Evolutionary conservation across 1,139 yeast species (phyloP).

Genomic region (Kazachstania sp.): DNA sequence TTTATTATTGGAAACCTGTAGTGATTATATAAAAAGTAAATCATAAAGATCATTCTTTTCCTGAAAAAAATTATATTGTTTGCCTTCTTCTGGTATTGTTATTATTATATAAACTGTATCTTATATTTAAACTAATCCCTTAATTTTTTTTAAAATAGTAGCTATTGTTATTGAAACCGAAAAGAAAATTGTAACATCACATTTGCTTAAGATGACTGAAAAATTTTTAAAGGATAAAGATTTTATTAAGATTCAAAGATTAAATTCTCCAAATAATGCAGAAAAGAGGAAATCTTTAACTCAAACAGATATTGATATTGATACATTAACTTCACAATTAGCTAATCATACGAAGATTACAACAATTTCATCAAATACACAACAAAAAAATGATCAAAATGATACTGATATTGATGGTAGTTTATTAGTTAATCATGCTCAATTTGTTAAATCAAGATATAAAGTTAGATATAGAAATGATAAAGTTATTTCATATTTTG

Average conservation of each 20-base stretch:
- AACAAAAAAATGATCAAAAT: too few relatives aligned
- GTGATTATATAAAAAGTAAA: too few relatives aligned
- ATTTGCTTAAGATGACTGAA: conserved; percentile 6
- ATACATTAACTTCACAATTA: not conserved
- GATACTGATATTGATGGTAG: conserved; percentile 3
- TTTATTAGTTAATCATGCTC: conserved; percentile 1
- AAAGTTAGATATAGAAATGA: conserved; percentile 7
- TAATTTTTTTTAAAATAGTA: too few relatives aligned
- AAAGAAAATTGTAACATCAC: too few relatives aligned
- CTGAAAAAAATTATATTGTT: too few relatives aligned
- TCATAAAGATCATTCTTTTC: too few relatives aligned
- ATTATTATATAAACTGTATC: too few relatives aligned
- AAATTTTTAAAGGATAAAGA: conserved; percentile 15
- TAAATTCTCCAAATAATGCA: conserved; percentile 15
- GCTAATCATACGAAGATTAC: not conserved
- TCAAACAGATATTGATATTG: conserved; percentile 3
- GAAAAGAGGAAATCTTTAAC: conserved; percentile 20
- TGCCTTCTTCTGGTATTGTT: too few relatives aligned
- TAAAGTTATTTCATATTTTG: conserved; percentile 33
- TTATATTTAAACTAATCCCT: too few relatives aligned
- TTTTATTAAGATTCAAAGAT: conserved; percentile 17
- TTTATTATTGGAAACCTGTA: too few relatives aligned
- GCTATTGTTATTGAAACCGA: too few relatives aligned
- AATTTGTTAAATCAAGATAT: not conserved
- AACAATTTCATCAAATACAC: not conserved